A percentile compares a stretch with the other conserved stretches of the same genome.
Evolutionary conservation across 2,329 filamentous ascomycete genomes (phyloP).

Genomic region (Domatiomyces catenatus): DNA sequence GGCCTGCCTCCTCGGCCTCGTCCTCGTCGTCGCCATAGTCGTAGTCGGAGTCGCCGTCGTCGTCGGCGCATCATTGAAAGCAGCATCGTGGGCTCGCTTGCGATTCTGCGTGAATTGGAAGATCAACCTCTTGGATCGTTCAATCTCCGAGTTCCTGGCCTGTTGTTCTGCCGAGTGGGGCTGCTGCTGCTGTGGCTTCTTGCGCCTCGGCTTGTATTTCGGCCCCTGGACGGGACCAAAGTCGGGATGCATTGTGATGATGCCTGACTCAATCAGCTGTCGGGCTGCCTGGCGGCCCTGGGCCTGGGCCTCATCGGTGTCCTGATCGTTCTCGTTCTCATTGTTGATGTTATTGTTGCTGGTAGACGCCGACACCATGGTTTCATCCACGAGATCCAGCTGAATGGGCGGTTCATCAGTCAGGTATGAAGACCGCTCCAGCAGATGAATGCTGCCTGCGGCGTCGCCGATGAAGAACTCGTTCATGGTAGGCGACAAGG

Average conservation of each 20-base stretch:
- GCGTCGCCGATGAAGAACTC: conserved; percentile 44
- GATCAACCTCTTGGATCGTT: background rate
- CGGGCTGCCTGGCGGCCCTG: background rate
- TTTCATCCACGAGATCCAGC: background rate
- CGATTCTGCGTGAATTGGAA: background rate
- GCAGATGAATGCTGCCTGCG: conserved; percentile 38
- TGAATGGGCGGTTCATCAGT: background rate
- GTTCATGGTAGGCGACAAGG: conserved; percentile 40
- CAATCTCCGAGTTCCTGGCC: background rate
- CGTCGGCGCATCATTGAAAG: background rate
- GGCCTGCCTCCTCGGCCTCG: too few relatives aligned
- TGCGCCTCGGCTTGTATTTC: background rate
- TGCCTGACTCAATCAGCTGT: background rate
- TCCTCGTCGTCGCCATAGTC: too few relatives aligned
- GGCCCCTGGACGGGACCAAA: background rate
- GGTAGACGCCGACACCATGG: background rate
- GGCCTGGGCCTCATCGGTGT: background rate
- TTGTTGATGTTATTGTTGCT: too few relatives aligned
- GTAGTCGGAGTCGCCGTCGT: too few relatives aligned
- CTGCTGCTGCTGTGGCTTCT: too few relatives aligned
- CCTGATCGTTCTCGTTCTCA: background rate
- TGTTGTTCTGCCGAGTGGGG: background rate
- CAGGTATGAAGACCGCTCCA: conserved; percentile 17
- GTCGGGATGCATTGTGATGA: background rate
- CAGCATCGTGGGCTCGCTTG: background rate